Base-by-base conservation (phyloP, 1,284 basidiomycete genomes). In the Wallemia mellicola region DNA sequence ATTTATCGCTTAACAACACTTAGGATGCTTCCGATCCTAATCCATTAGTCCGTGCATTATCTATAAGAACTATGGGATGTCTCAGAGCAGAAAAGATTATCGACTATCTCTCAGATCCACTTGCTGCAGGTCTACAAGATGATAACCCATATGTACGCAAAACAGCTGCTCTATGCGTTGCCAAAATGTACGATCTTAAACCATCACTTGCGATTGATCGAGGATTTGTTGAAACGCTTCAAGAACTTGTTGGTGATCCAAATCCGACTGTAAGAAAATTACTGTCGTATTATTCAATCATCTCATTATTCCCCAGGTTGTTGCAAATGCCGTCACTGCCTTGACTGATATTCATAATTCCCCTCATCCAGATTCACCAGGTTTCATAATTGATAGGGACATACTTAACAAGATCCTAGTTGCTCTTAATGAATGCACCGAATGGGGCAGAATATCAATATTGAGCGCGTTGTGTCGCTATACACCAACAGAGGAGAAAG, bases 71-170 rank as follows among this genome's bases (percentile, higher is more conserved):
- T 2, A 98, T 98, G 92, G 88, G 88, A 38, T 88, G 87, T 67
- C 73, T 98, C 57, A 83, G 89, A 38, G 91, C 92, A 1, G 91
- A 96, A 71, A 96, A 95, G 79, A 98, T 96, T 69, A 88, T 96
- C 71, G 89, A 94, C 73, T 96, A 96, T 71, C 79, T 98, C 33
- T 88, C 85, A 61, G 86, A 91, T 67, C 92, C 92, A 0, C 73
- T 98, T 9, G 83, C 86, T 65, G 86, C 88, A 66, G 86, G 85
- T 65, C 74, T 98, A 32, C 77, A 79, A 30, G 92, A 96, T 71
- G 89, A 95, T 65, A 94, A 94, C 66, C 91, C 94, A 0, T 98
- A 96, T 69, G 91, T 96, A 32, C 80, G 91, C 66, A 96, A 95
- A 74, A 96, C 91, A 7, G 92, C 89, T 1, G 91, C 89, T 2